Base-by-base conservation (phyloP, 371 early-diverging fungal species). In the Rhizopus sp. region DNA sequence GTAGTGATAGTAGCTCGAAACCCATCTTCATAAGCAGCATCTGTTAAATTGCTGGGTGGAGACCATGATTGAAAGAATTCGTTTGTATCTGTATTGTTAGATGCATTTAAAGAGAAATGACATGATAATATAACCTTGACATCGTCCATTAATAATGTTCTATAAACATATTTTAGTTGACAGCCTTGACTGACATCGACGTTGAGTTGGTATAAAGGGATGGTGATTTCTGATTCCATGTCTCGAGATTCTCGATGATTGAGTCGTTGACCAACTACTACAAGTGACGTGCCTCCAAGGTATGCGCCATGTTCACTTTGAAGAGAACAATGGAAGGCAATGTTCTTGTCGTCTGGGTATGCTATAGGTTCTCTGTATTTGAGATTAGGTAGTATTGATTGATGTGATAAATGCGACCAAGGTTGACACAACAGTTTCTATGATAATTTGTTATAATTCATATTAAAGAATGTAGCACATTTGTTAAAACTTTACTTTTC, bases 401-500 rank as follows among this genome's bases (percentile, higher is more conserved):
- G 85, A 48, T 81, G 83, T 3, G 84, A 81, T 23, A 83, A 54
- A 47, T 80, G 74, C 0, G 78, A 80, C 85, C 85, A 85, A 31
- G 72, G 64, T 38, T 70, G 66, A 6, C 45, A 44, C 13, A 79
- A 59, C 7, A 78, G 64, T 61, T 51, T 64, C 80, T 81, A 47
- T 23, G n/a, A 40, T n/a, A 30, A 52, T 2, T 3, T 23, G 52
- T 17, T 9, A 33, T 17, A 12, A 34, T 17, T 32, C 4, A 41
- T 13, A 40, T 29, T 5, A 16, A 55, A 16, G 37, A 55, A 15
- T 42, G 37, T 17, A 23, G 38, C 16, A 55, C 34, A 7, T 17
- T 42, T 33, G 3, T 34, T 34, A 5, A 13, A 23, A 5, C 7
- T 34, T 52, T 68, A 76, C 76, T 65, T 68, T 69, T 45, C 84